Conservation (phyloP, 2,329 filamentous ascomycete genomes). For the Diaporthe citriasiana region DNA sequence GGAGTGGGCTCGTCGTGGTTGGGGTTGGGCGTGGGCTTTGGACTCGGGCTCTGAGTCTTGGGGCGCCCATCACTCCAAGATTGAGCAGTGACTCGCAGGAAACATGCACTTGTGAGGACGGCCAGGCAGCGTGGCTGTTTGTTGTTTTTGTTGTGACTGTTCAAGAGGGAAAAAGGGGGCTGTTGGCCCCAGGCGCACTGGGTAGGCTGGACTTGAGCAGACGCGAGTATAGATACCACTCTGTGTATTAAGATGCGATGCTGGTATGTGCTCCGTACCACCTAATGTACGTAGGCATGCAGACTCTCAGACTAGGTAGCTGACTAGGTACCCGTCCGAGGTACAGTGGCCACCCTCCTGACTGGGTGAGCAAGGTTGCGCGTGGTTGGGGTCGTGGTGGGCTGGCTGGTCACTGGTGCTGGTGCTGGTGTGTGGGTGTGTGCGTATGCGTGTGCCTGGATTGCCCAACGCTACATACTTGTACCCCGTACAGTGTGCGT, state of each 20-base stretch:
- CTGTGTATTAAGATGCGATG: conserved; percentile 31
- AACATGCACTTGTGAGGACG: conserved; percentile 36
- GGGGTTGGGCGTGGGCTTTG: conserved; percentile 14
- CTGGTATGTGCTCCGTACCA: conserved; percentile 32
- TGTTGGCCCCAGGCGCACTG: conserved; percentile 29
- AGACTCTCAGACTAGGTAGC: conserved; percentile 9
- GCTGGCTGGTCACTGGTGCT: background rate
- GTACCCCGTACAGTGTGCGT: conserved; percentile 10
- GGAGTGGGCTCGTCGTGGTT: conserved; percentile 22
- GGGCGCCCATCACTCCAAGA: conserved; percentile 42
- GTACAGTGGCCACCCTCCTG: conserved; percentile 16
- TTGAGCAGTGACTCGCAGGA: conserved; percentile 40
- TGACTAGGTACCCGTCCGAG: conserved; percentile 15
- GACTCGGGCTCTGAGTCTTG: conserved; percentile 36
- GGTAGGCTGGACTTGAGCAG: conserved; percentile 28
- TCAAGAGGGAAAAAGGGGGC: conserved; percentile 29
- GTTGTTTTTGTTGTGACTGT: conserved; percentile 10
- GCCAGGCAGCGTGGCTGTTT: conserved; percentile 27
- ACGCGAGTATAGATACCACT: conserved; percentile 21
- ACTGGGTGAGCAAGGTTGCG: conserved; percentile 28
- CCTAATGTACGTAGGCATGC: conserved; percentile 23
- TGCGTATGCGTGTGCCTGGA: conserved; percentile 11
- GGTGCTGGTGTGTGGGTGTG: background rate
- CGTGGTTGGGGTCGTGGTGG: conserved; percentile 27
- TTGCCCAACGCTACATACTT: conserved; percentile 21